These are phyloP conservation scores for Halophytophthora batemanensis DNA, from an alignment of 352 stramenopile species.

Conservation along the genomic window DNA sequence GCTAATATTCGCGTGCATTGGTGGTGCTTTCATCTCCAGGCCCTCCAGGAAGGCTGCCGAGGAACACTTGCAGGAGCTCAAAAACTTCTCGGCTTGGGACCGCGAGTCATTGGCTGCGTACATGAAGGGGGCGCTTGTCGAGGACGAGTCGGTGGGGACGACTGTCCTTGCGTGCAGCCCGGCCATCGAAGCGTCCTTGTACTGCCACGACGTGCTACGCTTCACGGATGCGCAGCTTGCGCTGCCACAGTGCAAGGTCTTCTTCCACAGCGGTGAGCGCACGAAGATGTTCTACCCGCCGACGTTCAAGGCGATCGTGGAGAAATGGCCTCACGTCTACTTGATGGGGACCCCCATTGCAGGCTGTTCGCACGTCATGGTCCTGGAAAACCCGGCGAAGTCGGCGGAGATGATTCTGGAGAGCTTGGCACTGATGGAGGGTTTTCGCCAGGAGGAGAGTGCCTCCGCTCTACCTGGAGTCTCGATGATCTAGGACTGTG, in stretches of 20 bases:
- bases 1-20: not conserved
- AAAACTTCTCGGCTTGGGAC: constrained; percentile 45
- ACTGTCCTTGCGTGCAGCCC: constrained; percentile 33
- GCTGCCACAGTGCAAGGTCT: constrained; percentile 22
- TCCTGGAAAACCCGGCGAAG: constrained; percentile 48
- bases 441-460: no score
- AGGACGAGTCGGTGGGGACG: constrained; percentile 17
- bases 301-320: constrained; percentile 10
- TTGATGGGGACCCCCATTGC: constrained; percentile 15
- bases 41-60: constrained; percentile 17
- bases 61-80: constrained; percentile 24
- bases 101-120: constrained; percentile 29
- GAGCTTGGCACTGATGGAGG: no score
- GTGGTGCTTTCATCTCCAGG: constrained; percentile 6
- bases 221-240: constrained; percentile 30
- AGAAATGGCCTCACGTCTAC: constrained; percentile 24
- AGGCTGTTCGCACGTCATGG: constrained; percentile 36
- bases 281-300: constrained; percentile 24
- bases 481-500: no score
- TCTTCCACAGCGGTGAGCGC: constrained; percentile 26
- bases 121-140: constrained; percentile 39
- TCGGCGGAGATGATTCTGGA: no score
- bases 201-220: constrained; percentile 16
- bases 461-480: no score
- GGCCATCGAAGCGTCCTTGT: constrained; percentile 36